Conservation (phyloP, 306 rosid genomes). For the Ceratonia siliqua region DNA sequence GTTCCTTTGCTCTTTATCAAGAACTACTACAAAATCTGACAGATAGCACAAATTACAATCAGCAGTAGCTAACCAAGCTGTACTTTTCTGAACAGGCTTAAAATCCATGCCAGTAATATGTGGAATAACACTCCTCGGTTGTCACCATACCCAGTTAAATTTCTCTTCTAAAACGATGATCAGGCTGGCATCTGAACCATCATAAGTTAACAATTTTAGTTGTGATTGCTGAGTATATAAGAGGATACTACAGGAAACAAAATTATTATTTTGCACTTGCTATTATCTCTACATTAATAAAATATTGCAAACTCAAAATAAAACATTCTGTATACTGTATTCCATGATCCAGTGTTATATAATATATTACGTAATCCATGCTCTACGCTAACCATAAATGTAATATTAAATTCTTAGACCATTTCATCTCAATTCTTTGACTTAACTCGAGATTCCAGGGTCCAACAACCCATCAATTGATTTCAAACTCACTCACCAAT, state of each 20-base stretch:
- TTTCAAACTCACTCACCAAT: constrained; percentile 53
- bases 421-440: not conserved
- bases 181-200: not conserved
- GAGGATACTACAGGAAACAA: not conserved
- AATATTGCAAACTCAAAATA: constrained; percentile 20
- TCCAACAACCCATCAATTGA: constrained; percentile 7
- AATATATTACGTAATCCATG: not conserved
- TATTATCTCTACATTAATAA: not conserved
- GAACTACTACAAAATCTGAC: not conserved
- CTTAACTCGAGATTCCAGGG: not conserved
- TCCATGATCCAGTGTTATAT: not conserved
- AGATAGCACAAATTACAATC: constrained; percentile 9
- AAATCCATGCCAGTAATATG: not conserved
- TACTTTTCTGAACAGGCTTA: not conserved
- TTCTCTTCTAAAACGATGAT: not conserved
- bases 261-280: not conserved
- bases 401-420: not conserved
- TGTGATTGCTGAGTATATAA: not conserved
- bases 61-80: constrained; percentile 19
- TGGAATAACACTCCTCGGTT: not conserved
- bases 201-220: not conserved
- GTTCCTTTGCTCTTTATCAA: constrained; percentile 7
- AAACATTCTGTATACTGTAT: not conserved
- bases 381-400: not conserved
- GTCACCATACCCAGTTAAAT: not conserved